Evolutionary conservation across 495 filamentous ascomycete species (phyloP).

Genomic region (Penicillium macrosclerotiorum): DNA sequence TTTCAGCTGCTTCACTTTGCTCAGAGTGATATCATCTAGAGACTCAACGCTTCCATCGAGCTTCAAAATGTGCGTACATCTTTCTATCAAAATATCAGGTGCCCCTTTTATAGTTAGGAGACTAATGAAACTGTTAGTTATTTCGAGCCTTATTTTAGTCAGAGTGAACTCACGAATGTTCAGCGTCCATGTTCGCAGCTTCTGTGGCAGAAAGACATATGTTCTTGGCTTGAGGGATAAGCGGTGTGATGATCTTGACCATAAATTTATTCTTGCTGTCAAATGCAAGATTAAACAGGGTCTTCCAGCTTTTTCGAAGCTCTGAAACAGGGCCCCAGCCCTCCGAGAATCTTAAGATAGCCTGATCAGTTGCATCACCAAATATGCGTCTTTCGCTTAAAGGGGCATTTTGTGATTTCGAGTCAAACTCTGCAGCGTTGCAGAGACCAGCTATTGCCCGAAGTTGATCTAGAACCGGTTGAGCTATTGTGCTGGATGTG

Average conservation of each 20-base stretch:
- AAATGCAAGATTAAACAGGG: slow-evolving; percentile 61
- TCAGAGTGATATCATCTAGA: slow-evolving; percentile 37
- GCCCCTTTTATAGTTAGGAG: slow-evolving; percentile 62
- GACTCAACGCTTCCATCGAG: slow-evolving; percentile 44
- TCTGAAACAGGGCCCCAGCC: slow-evolving; percentile 40
- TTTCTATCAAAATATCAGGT: slow-evolving; percentile 58
- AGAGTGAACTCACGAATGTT: no score
- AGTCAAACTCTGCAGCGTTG: slow-evolving; percentile 67
- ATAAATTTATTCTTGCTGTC: slow-evolving; percentile 78
- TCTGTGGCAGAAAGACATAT: slow-evolving; percentile 15
- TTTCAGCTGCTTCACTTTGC: slow-evolving; percentile 51
- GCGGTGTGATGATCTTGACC: slow-evolving; percentile 35
- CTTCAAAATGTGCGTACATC: slow-evolving; percentile 50
- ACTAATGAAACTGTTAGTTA: not conserved
- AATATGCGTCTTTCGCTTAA: slow-evolving; percentile 54
- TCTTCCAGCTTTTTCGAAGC: slow-evolving; percentile 51
- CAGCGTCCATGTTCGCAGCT: no score
- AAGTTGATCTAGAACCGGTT: slow-evolving; percentile 43
- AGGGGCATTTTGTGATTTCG: slow-evolving; percentile 47
- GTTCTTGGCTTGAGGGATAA: not conserved
- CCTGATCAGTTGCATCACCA: slow-evolving; percentile 69
- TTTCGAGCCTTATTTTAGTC: no score
- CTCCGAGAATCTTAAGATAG: slow-evolving; percentile 64
- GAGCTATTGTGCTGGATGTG: slow-evolving; percentile 10
- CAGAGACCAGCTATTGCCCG: slow-evolving; percentile 56